A percentile compares a stretch with the other conserved stretches of the same genome.
Conservation (phyloP, 306 rosid genomes). For the Prunus davidiana region DNA sequence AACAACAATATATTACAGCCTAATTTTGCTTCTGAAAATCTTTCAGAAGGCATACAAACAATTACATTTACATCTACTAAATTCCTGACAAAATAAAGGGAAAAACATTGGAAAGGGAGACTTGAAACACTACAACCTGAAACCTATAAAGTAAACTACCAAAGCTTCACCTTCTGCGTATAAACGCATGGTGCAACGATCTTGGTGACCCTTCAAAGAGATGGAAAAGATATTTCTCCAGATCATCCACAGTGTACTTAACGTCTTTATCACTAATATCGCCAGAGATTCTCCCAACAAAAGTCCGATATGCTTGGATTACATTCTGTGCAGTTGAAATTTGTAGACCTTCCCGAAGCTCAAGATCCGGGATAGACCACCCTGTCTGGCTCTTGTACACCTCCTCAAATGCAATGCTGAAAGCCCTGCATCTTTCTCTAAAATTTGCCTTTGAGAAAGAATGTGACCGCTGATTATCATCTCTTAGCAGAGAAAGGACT, state of each 20-base stretch:
- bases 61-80: conserved; percentile 1
- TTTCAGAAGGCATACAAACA: not conserved
- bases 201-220: conserved; percentile 52
- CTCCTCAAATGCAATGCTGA: conserved; percentile 51
- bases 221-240: conserved; percentile 43
- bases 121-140: not conserved
- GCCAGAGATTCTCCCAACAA: conserved; percentile 28
- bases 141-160: not conserved
- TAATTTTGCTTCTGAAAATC: not conserved
- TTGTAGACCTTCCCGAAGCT: conserved; percentile 56
- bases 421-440: conserved; percentile 40
- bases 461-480: not conserved
- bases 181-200: conserved; percentile 21
- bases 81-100: not conserved
- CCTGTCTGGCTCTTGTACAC: conserved; percentile 66
- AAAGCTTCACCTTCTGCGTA: conserved; percentile 33
- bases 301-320: conserved; percentile 51
- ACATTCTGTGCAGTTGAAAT: conserved; percentile 52
- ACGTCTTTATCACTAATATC: conserved; percentile 43
- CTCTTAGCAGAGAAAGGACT: conserved; percentile 32
- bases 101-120: not conserved
- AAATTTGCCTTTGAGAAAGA: conserved; percentile 15
- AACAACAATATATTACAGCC: not conserved
- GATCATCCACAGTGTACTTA: conserved; percentile 51
- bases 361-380: conserved; percentile 43